phyloP scores from a whole-genome alignment of 805 yeast genomes.

The Middelhovenomyces tepae region DNA sequence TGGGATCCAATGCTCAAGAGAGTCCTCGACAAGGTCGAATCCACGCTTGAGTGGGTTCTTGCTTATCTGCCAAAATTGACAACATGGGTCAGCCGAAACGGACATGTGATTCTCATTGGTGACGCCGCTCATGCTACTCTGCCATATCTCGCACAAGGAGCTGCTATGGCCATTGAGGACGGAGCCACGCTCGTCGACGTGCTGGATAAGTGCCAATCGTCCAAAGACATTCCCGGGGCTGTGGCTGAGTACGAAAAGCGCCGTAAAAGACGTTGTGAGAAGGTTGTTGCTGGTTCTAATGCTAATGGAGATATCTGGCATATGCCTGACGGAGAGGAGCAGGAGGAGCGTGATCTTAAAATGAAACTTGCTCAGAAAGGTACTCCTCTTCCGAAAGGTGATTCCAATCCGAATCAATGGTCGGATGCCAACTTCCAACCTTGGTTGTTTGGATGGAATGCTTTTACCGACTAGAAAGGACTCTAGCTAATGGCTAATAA shows the following conservation, averaged over 20 bases:
- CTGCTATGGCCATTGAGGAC: conserved; percentile 17
- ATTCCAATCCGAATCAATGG: conserved; percentile 11
- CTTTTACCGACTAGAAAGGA: conserved; percentile 5
- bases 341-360: too few species aligned
- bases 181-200: conserved; percentile 8
- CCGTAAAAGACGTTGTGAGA: too few species aligned
- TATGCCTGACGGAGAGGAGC: conserved; percentile 7
- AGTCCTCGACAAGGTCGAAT: conserved; percentile 5
- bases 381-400: too few species aligned
- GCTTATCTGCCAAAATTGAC: conserved; percentile 8
- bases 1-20: conserved; percentile 7
- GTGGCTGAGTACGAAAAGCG: too few species aligned
- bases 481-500: too few species aligned
- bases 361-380: too few species aligned
- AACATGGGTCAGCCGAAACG: conserved; percentile 6
- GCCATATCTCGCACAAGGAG: conserved; percentile 28
- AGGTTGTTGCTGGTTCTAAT: conserved; percentile 4
- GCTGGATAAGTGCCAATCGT: too few species aligned
- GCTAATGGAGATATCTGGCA: conserved; percentile 4
- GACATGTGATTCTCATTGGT: conserved; percentile 19
- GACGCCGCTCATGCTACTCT: conserved; percentile 32
- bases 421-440: conserved; percentile 8
- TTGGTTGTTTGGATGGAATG: conserved; percentile 11
- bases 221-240: too few species aligned
- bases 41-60: conserved; percentile 8